Evolutionary conservation across 1,139 yeast species (phyloP).

Genomic region (Diutina pseudorugosa): DNA sequence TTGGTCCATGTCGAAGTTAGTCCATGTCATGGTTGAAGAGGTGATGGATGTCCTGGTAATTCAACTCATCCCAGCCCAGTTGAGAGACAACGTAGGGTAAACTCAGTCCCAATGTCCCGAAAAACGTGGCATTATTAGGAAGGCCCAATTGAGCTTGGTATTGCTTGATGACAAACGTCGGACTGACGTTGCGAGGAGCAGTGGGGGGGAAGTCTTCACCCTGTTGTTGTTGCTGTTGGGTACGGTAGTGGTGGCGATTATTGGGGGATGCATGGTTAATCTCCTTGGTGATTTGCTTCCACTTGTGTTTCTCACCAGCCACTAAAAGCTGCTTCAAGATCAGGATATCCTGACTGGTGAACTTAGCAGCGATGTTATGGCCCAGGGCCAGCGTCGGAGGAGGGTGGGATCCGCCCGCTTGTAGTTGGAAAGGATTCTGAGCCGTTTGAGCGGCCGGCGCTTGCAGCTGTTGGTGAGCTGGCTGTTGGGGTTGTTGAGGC

Average conservation of each 20-base stretch:
- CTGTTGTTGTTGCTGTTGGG: neutral
- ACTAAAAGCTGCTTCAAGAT: constrained; percentile 26
- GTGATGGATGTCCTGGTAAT: neutral
- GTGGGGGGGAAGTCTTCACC: neutral
- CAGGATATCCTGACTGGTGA: constrained; percentile 26
- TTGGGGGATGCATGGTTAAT: constrained; percentile 17
- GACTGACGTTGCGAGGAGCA: constrained; percentile 24
- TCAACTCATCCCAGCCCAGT: constrained; percentile 28
- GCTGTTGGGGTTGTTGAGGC: neutral
- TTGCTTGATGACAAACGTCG: constrained; percentile 34
- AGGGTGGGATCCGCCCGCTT: constrained; percentile 1
- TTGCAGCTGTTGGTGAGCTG: neutral
- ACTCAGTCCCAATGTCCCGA: constrained; percentile 28
- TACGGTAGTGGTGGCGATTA: constrained; percentile 7
- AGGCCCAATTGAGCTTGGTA: constrained; percentile 29
- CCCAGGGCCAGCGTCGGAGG: neutral
- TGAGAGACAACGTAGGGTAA: constrained; percentile 28
- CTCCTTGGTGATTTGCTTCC: constrained; percentile 36
- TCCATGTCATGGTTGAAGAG: constrained; percentile 1
- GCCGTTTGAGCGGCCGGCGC: constrained; percentile 2
- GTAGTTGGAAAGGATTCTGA: neutral
- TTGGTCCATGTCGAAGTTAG: neutral
- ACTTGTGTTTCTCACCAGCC: constrained; percentile 33
- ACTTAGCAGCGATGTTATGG: constrained; percentile 12
- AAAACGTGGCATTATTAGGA: constrained; percentile 26